Evolutionary conservation across 352 stramenopile species (phyloP).

Genomic region (Globisporangium carolinianum): DNA sequence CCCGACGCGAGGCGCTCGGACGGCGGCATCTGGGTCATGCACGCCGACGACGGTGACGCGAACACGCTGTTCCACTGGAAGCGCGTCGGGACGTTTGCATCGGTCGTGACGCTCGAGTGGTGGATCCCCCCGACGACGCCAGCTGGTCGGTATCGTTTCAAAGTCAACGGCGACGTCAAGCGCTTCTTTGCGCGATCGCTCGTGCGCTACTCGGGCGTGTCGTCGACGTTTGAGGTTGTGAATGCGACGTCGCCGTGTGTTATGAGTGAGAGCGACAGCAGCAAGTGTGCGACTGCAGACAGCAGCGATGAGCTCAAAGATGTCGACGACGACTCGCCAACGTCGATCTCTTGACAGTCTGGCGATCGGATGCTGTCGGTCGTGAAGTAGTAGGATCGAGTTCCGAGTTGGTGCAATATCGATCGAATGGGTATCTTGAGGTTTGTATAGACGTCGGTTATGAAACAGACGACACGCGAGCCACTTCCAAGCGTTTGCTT

Average conservation of each 20-base stretch:
- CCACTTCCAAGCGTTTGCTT: too few species aligned
- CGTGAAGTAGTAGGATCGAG: too few species aligned
- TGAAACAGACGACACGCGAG: too few species aligned
- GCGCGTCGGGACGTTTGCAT: slow-evolving; percentile 63
- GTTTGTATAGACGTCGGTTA: too few species aligned
- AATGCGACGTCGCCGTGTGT: not conserved
- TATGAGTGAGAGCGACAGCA: not conserved
- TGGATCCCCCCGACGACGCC: slow-evolving; percentile 38
- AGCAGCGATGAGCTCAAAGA: not conserved
- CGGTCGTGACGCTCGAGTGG: slow-evolving; percentile 67
- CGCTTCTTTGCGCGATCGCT: slow-evolving; percentile 46
- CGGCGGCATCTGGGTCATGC: slow-evolving; percentile 58
- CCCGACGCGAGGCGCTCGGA: slow-evolving; percentile 21
- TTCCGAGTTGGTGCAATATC: too few species aligned
- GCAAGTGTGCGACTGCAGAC: not conserved
- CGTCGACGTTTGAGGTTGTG: slow-evolving; percentile 44
- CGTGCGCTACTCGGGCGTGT: slow-evolving; percentile 46
- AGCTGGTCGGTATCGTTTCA: slow-evolving; percentile 58
- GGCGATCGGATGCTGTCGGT: too few species aligned
- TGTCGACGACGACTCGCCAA: not conserved
- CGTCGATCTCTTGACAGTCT: not conserved
- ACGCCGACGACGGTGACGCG: slow-evolving; percentile 63
- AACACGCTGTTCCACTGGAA: slow-evolving; percentile 77
- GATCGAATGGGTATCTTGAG: too few species aligned
- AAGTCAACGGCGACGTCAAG: slow-evolving; percentile 77